Evolutionary conservation across 2,329 filamentous ascomycete species (phyloP).

Genomic region (Penicillium brasilianum): DNA sequence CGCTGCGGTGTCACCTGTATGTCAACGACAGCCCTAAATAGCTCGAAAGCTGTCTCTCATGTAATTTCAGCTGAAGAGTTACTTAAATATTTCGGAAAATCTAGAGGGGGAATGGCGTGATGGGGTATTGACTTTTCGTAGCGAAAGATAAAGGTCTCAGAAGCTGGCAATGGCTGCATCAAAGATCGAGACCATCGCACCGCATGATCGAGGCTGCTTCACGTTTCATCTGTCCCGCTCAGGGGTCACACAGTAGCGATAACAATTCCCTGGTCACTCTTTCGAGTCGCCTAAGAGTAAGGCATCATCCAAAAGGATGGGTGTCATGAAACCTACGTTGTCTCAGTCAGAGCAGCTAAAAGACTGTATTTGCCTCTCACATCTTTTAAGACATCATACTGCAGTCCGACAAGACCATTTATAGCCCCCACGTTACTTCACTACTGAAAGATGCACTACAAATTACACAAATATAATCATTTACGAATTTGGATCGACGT

Average conservation of each 20-base stretch:
- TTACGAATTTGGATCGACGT: too few species aligned
- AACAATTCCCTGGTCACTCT: not conserved
- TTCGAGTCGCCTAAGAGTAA: conserved; percentile 3
- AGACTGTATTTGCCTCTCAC: not conserved
- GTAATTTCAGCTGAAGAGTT: not conserved
- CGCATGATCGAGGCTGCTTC: conserved; percentile 10
- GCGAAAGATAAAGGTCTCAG: not conserved
- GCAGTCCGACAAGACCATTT: conserved; percentile 15
- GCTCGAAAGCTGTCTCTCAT: not conserved
- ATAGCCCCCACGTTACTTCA: not conserved
- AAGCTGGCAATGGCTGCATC: not conserved
- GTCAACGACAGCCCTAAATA: not conserved
- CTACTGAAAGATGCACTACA: not conserved
- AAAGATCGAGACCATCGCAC: not conserved
- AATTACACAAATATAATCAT: too few species aligned
- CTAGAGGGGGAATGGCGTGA: not conserved
- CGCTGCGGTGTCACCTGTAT: conserved; percentile 4
- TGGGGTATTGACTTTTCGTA: not conserved
- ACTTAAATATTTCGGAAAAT: not conserved
- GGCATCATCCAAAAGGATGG: conserved; percentile 6
- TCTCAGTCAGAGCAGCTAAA: not conserved
- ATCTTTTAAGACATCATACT: conserved; percentile 10
- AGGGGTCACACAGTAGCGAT: conserved; percentile 13
- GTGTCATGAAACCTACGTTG: conserved; percentile 8
- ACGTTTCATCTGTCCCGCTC: conserved; percentile 18